Base-by-base conservation (phyloP, 176 grass and related monocot genomes). In the Zizania latifolia region DNA sequence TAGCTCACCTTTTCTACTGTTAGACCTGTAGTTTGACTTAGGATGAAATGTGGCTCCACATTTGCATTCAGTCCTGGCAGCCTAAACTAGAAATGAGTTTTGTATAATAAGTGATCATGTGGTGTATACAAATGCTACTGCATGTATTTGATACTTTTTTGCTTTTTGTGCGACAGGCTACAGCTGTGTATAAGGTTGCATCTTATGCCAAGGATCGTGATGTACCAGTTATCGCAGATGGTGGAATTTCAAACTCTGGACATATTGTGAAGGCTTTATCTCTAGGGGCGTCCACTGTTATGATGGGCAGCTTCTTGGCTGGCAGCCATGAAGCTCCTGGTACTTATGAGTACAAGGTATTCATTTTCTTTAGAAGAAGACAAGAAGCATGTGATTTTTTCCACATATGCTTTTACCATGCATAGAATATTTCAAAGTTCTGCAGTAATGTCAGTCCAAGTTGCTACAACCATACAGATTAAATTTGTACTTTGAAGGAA, bases 301-400 rank as follows among this genome's bases (percentile, higher is more conserved):
- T 94, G 95, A 92, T 94, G 95, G 91, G 91, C 23, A 99, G 95
- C 74, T 99, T 99, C 83, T 65, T 99, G 64, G 89, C 95, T 63
- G 95, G 95, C 44, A 94, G 95, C 72, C 89, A 82, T 62, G 95
- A 99, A 83, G 80, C 95, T 83, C 91, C 95, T 74, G 95, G 95
- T 38, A 77, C 60, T 70, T 99, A 92, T 29, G 82, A 92, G 60
- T 81, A 88, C 86, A 89, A 84, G 84, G 92, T 92, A 88, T 65
- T 46, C 0, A 70, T 45, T 39, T 54, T 38, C n/a, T n/a, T n/a
- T n/a, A n/a, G n/a, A 3, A 41, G 8, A 41, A 53, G 59, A n/a
- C n/a, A n/a, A n/a, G n/a, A 27, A 14, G 19, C 0, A 35, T 9
- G 30, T 58, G 5, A 34, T 27, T 33, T 59, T 82, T 3, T 57